These are phyloP conservation scores for Penicillium lividum DNA, from an alignment of 495 filamentous ascomycete genomes.

Conservation along the genomic window DNA sequence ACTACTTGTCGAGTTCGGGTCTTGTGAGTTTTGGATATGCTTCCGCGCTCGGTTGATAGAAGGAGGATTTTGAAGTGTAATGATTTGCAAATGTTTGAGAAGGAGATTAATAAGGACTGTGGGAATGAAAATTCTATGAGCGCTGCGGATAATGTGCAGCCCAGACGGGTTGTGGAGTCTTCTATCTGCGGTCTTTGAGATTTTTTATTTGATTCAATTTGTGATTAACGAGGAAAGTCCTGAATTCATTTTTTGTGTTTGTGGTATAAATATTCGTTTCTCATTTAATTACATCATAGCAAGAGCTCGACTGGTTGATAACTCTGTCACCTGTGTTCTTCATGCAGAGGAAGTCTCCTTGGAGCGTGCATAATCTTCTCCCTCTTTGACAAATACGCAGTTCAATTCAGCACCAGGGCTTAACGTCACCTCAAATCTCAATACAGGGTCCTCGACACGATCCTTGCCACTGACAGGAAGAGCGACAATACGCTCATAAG, in stretches of 20 bases:
- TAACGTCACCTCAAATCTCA: slow-evolving; percentile 43
- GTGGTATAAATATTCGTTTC: neutral
- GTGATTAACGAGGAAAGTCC: neutral
- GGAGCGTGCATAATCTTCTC: slow-evolving; percentile 17
- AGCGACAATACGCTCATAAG: slow-evolving; percentile 53
- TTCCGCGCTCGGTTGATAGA: slow-evolving; percentile 9
- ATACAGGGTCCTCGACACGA: slow-evolving; percentile 36
- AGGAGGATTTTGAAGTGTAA: slow-evolving; percentile 12
- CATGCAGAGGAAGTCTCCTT: neutral
- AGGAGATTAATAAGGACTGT: slow-evolving; percentile 20
- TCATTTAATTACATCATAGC: neutral
- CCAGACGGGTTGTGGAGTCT: slow-evolving; percentile 14
- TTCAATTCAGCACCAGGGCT: slow-evolving; percentile 44
- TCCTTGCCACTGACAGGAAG: slow-evolving; percentile 35
- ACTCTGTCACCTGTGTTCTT: neutral
- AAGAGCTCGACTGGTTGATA: too few species aligned
- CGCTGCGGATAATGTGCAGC: slow-evolving; percentile 12
- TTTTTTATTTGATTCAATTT: too few species aligned
- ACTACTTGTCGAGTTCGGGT: slow-evolving; percentile 18
- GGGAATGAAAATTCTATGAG: slow-evolving; percentile 14
- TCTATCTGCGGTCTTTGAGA: slow-evolving; percentile 13
- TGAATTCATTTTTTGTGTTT: neutral
- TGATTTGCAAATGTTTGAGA: slow-evolving; percentile 13
- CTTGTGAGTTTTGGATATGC: slow-evolving; percentile 14
- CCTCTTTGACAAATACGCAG: slow-evolving; percentile 44